Percentiles rank a stretch among this genome's conserved stretches.
phyloP scores from a whole-genome alignment of 78 protist genomes.

The Trichosphaerium sp. region DNA sequence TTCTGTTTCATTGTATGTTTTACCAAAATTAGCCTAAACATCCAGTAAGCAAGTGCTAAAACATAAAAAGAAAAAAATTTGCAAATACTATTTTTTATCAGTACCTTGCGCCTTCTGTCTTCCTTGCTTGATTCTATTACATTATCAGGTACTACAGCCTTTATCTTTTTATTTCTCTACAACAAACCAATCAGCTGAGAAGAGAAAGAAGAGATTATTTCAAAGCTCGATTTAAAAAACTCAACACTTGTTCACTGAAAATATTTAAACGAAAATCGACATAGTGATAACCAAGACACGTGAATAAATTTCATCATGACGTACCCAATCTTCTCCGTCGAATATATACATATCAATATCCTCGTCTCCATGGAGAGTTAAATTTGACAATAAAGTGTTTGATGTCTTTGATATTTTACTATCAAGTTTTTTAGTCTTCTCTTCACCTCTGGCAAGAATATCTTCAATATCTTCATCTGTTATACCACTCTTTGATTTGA shows the following conservation, averaged over 20 bases:
- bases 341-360: background rate
- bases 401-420: background rate
- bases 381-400: background rate
- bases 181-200: background rate
- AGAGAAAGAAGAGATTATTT: constrained; percentile 6
- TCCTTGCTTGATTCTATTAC: background rate
- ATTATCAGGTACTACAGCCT: background rate
- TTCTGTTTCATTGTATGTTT: no score
- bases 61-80: no score
- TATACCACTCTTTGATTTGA: constrained; percentile 36
- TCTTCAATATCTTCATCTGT: constrained; percentile 61
- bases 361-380: background rate
- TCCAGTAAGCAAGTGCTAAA: constrained; percentile 21
- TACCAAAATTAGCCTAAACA: no score
- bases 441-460: constrained; percentile 56
- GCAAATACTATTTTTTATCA: background rate
- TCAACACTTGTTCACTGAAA: background rate
- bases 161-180: constrained; percentile 1
- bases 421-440: constrained; percentile 23
- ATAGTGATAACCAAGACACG: background rate
- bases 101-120: background rate
- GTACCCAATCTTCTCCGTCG: background rate
- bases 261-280: background rate
- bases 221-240: constrained; percentile 7
- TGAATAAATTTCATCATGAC: background rate